A percentile compares a stretch with the other conserved stretches of the same genome.
These are phyloP conservation scores for Actinomortierella wolfii DNA, from an alignment of 371 early-diverging fungal genomes.

Conservation along the genomic window DNA sequence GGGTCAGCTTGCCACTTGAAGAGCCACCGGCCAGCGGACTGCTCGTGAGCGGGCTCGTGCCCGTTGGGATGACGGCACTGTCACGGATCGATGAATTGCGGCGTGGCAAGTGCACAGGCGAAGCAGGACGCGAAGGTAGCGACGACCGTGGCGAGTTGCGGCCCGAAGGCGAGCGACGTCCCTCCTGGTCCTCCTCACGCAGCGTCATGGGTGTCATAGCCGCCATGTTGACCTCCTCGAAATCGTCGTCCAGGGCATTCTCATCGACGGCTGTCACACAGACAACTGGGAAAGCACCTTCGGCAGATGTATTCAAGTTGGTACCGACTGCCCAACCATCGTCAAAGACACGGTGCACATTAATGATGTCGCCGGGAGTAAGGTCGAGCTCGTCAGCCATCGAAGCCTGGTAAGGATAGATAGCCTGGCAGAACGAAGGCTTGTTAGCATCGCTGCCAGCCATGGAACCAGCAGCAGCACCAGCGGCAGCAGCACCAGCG, in stretches of 20 bases:
- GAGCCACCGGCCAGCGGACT: constrained; percentile 44
- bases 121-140: constrained; percentile 26
- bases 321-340: constrained; percentile 78
- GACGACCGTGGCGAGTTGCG: constrained; percentile 39
- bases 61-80: constrained; percentile 21
- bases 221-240: constrained; percentile 46
- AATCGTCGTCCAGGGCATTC: constrained; percentile 35
- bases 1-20: constrained; percentile 10
- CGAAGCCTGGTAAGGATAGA: constrained; percentile 64
- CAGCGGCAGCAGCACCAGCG: constrained; percentile 8
- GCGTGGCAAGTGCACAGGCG: constrained; percentile 36
- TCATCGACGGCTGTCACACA: constrained; percentile 55
- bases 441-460: constrained; percentile 15
- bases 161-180: constrained; percentile 29
- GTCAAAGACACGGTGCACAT: constrained; percentile 61
- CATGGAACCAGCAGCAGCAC: constrained; percentile 4
- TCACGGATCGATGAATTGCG: constrained; percentile 41
- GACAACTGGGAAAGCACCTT: constrained; percentile 76
- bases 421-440: constrained; percentile 46
- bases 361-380: constrained; percentile 67
- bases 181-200: constrained; percentile 39
- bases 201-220: constrained; percentile 41
- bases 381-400: constrained; percentile 74
- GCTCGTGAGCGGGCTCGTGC: constrained; percentile 10
- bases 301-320: constrained; percentile 66